Evolutionary conservation across 2,329 filamentous ascomycete genomes (phyloP).

Genomic region (Verticillium alfalfae): DNA sequence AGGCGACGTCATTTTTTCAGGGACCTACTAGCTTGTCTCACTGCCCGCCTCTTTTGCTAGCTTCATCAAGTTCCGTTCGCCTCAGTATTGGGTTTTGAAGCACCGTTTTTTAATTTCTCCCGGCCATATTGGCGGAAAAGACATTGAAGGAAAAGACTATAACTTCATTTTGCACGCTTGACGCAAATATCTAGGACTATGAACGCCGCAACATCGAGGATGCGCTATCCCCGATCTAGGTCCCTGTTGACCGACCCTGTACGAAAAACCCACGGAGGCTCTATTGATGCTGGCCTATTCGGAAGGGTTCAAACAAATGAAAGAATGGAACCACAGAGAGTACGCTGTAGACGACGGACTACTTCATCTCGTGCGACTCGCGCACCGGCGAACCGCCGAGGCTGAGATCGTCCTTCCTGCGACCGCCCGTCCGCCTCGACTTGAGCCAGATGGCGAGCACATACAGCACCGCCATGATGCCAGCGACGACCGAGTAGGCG

Average conservation of each 20-base stretch:
- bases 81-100: too few relatives aligned
- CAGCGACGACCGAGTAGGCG: slow-evolving; percentile 52
- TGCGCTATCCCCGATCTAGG: neutral
- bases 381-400: neutral
- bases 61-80: too few relatives aligned
- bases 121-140: too few relatives aligned
- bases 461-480: slow-evolving; percentile 41
- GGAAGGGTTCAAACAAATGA: too few relatives aligned
- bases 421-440: neutral
- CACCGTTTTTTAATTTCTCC: too few relatives aligned
- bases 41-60: too few relatives aligned
- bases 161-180: neutral
- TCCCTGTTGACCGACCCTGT: neutral
- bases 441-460: slow-evolving; percentile 17
- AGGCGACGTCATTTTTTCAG: too few relatives aligned
- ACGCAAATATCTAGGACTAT: neutral
- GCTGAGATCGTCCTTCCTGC: neutral
- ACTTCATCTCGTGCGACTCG: neutral
- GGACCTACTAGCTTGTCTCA: too few relatives aligned
- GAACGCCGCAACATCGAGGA: neutral
- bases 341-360: too few relatives aligned
- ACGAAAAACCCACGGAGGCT: too few relatives aligned
- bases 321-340: too few relatives aligned
- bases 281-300: too few relatives aligned
- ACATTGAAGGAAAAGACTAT: neutral